These are phyloP conservation scores for Acrocalymma vagum DNA, from an alignment of 2,329 filamentous ascomycete genomes.

Conservation along the genomic window DNA sequence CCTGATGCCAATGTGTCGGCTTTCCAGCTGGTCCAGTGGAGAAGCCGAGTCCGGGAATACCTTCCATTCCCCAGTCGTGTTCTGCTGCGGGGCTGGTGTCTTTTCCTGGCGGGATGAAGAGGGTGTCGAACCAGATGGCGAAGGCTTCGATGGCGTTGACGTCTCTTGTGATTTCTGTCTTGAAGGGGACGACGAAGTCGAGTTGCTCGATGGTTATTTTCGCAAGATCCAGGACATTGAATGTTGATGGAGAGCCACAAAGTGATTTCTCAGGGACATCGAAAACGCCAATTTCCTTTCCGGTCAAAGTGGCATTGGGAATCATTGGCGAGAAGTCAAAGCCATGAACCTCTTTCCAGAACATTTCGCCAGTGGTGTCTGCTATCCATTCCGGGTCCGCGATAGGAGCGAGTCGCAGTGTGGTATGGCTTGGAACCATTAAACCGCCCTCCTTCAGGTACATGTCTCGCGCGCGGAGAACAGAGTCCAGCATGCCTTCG, in stretches of 20 bases:
- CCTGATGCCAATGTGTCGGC: conserved; percentile 92
- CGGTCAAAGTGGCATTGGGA: conserved; percentile 80
- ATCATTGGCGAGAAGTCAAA: conserved; percentile 96
- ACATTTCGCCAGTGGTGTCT: conserved; percentile 72
- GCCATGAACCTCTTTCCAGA: conserved; percentile 93
- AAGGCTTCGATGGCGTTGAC: conserved; percentile 83
- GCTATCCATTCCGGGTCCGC: conserved; percentile 79
- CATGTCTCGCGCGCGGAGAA: conserved; percentile 85
- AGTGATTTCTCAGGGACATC: conserved; percentile 38
- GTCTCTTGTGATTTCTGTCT: conserved; percentile 67
- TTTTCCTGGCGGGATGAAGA: conserved; percentile 73
- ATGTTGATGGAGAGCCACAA: conserved; percentile 66
- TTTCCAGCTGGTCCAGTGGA: conserved; percentile 82
- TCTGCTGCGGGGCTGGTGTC: conserved; percentile 58
- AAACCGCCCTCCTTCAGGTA: conserved; percentile 84
- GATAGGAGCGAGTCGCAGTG: conserved; percentile 82
- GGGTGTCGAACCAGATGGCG: conserved; percentile 92
- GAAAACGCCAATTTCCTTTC: conserved; percentile 42
- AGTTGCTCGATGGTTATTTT: conserved; percentile 76
- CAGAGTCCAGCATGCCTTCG: conserved; percentile 94
- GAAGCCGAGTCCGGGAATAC: conserved; percentile 74
- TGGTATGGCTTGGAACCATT: conserved; percentile 86
- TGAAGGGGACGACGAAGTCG: conserved; percentile 75
- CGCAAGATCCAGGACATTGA: conserved; percentile 81
- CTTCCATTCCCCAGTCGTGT: conserved; percentile 67